A percentile compares a stretch with the other conserved stretches of the same genome.
Evolutionary conservation across 257 asterid species (phyloP).

Genomic region (Buddleja alternifolia): DNA sequence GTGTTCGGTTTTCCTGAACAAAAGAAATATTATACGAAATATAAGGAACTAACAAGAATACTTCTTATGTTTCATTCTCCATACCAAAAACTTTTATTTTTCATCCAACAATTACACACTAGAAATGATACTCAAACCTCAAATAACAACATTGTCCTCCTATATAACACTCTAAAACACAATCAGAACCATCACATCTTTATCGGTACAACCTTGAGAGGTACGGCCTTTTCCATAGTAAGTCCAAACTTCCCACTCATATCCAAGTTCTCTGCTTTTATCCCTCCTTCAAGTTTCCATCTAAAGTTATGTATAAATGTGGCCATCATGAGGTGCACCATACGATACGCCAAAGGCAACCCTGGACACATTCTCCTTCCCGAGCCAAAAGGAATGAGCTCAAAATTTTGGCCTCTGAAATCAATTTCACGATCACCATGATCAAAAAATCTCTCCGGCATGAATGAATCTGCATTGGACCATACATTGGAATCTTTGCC

Average conservation of each 20-base stretch:
- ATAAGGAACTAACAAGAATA: too few relatives aligned
- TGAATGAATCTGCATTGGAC: not conserved
- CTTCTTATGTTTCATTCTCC: too few relatives aligned
- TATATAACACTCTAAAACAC: too few relatives aligned
- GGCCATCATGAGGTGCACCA: constrained; percentile 19
- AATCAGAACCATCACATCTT: not conserved
- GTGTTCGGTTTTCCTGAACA: too few relatives aligned
- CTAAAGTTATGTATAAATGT: constrained; percentile 5
- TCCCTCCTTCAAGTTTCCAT: constrained; percentile 30
- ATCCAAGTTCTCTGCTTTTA: constrained; percentile 1
- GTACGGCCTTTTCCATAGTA: constrained; percentile 13
- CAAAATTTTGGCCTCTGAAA: too few relatives aligned
- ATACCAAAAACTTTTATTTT: too few relatives aligned
- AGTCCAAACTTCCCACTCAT: constrained; percentile 15
- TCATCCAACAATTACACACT: too few relatives aligned
- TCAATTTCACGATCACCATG: not conserved
- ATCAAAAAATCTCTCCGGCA: constrained; percentile 30
- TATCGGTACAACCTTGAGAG: constrained; percentile 6
- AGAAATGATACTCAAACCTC: too few relatives aligned
- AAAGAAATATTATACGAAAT: too few relatives aligned
- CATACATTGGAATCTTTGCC: too few relatives aligned
- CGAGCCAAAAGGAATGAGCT: constrained; percentile 16
- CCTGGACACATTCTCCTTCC: constrained; percentile 31
- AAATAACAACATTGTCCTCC: too few relatives aligned
- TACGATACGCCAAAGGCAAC: constrained; percentile 13